Base-by-base conservation (phyloP, 1,284 basidiomycete species). In the Leccinum subspadiceum region DNA sequence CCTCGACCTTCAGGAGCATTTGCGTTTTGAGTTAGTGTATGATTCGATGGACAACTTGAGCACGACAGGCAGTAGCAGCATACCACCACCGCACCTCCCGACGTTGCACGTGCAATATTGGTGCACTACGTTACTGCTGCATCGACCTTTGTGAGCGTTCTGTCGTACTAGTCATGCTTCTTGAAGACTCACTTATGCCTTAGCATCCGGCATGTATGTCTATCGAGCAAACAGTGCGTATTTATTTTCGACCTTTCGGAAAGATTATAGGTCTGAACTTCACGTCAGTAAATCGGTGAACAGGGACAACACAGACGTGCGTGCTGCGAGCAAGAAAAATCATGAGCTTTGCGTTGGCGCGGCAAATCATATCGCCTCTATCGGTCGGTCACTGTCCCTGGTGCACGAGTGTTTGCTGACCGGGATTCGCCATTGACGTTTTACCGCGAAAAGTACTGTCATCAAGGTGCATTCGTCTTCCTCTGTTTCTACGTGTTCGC, bases 51-150 rank as follows among this genome's bases (percentile, higher is more conserved):
- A 68, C n/a, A 73, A 65, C 39, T 60, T 64, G 60, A 63, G 56
- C 35, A 48, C 61, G 31, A 54, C 55, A 12, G 39, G 74, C 13
- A 68, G 70, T 54, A 81, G 77, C 51, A 69, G 71, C 13, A 69
- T 75, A 35, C 77, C 82, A 20, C 76, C 81, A 0, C 87, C 88
- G 3, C 86, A 24, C 67, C 76, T 93, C 26, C 74, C 93, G 56
- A 87, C 86, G 31, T 76, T 94, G 48, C 92, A 94, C 69, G 89
- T 93, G 84, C 87, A 92, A 68, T 94, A 93, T 69, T 94, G 92
- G 89, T 90, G 88, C 68, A 84, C 89, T 2, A 84, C 90, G 17
- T 75, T 94, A 33, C 73, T 94, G 31, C 75, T 94, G 33, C 90
- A 94, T 73, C 83, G 93, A 15, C 92, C 92, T 4, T 93, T 92